Base-by-base conservation (phyloP, 768 basidiomycete genomes). In the Kwoniella dejecticola region DNA sequence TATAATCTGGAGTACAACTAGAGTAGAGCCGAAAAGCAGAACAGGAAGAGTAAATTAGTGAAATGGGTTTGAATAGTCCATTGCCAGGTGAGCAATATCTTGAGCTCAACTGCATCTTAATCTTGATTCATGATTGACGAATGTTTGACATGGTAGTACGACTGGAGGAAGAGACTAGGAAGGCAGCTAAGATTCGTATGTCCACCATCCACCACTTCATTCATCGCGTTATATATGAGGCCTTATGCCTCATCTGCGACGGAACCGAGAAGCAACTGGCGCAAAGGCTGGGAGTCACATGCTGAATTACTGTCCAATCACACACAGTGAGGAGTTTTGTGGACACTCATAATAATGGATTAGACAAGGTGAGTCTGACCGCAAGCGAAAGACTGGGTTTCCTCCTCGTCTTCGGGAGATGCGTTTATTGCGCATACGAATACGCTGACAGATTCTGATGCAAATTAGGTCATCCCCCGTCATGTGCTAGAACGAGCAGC, bases 111-210 rank as follows among this genome's bases (percentile, higher is more conserved):
- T 13, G 6, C 41, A 42, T 7, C n/a, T 36, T 7, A 36, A 7
- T 7, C 33, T 36, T 36, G 33, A 36, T 7, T 7, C 15, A 36
- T 36, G n/a, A 36, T 15, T 36, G 15, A 36, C 33, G 33, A 36
- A 7, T 36, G 7, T 7, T 7, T 36, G 15, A 36, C 15, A 36
- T 36, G 33, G 17, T 83, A 86, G 75, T 81, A 84, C 45, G 65
- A 3, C 81, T 95, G 36, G 85, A 86, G 12, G 92, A 89, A 57
- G 92, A 96, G 80, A 91, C 90, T 71, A 79, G 81, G 48, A 96
- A 95, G 77, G 91, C 91, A 24, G 86, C 89, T 8, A 90, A 87
- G 73, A 96, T 93, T 61, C 87, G 91, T 90, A 64, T 55, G 88
- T 70, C n/a, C 13, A 19, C 19, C n/a, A n/a, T n/a, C n/a, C n/a